Evolutionary conservation across 768 basidiomycete species (phyloP).

Genomic region (Gyrodon lividus): DNA sequence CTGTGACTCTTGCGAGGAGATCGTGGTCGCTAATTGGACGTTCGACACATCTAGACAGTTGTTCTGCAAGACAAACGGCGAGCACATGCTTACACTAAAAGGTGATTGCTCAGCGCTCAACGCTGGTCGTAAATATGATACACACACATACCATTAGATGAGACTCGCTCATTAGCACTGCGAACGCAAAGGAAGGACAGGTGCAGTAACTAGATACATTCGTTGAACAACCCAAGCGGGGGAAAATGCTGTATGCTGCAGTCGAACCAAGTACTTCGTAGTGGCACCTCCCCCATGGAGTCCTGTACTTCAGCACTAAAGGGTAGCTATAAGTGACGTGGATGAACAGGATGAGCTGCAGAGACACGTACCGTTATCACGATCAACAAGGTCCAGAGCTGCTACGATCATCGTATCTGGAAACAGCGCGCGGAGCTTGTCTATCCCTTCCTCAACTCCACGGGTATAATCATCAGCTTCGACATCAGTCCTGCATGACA

Average conservation of each 20-base stretch:
- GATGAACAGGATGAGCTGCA: not conserved
- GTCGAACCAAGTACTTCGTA: conserved; percentile 71
- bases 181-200: conserved; percentile 70
- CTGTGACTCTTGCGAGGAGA: conserved; percentile 36
- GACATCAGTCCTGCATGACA: not conserved
- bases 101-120: conserved; percentile 4
- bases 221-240: conserved; percentile 43
- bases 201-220: conserved; percentile 59
- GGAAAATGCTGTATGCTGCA: conserved; percentile 57
- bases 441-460: conserved; percentile 53
- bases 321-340: not conserved
- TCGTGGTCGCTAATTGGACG: conserved; percentile 47
- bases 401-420: conserved; percentile 64
- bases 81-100: conserved; percentile 78
- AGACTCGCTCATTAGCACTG: conserved; percentile 56
- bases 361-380: conserved; percentile 52
- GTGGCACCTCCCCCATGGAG: conserved; percentile 55
- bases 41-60: conserved; percentile 50
- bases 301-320: conserved; percentile 60
- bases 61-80: conserved; percentile 60
- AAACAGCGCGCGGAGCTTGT: conserved; percentile 55
- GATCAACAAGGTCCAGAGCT: conserved; percentile 77
- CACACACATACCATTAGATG: conserved; percentile 56
- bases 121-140: not conserved
- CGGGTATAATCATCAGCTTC: not conserved